Evolutionary conservation across 352 stramenopile genomes (phyloP).

Genomic region (Salisapilia sapeloensis): DNA sequence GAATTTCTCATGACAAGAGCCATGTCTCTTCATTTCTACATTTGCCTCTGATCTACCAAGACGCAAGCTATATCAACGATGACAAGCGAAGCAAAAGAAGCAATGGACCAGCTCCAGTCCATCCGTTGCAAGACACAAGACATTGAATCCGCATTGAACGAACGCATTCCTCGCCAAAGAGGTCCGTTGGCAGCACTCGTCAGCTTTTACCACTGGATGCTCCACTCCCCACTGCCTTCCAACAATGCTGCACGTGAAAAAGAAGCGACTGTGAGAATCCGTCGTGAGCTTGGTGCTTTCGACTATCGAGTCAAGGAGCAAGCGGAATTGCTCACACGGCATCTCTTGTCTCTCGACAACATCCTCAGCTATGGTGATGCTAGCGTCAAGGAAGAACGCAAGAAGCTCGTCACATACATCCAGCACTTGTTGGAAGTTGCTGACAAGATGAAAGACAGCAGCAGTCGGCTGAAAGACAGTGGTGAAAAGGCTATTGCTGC

Average conservation of each 20-base stretch:
- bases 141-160: conserved; percentile 19
- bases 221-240: conserved; percentile 5
- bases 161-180: conserved; percentile 15
- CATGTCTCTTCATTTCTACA: too few species aligned
- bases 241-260: conserved; percentile 3
- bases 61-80: too few species aligned
- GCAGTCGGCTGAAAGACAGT: conserved; percentile 21
- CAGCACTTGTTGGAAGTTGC: conserved; percentile 24
- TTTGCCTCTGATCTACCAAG: too few species aligned
- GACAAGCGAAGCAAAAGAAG: too few species aligned
- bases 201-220: conserved; percentile 22
- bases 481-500: too few species aligned
- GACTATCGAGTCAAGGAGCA: conserved; percentile 42
- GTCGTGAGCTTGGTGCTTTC: conserved; percentile 30
- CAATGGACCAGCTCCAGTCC: conserved; percentile 17
- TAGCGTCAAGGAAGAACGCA: conserved; percentile 26
- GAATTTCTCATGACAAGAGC: too few species aligned
- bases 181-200: conserved; percentile 12
- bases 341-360: conserved; percentile 33
- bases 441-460: conserved; percentile 22
- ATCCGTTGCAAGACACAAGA: conserved; percentile 21
- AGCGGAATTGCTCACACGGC: conserved; percentile 33
- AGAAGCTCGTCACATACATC: conserved; percentile 26
- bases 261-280: conserved; percentile 7
- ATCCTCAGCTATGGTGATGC: conserved; percentile 39